These are phyloP conservation scores for Naegleria lovaniensis DNA, from an alignment of 208 protist species.

Conservation along the genomic window DNA sequence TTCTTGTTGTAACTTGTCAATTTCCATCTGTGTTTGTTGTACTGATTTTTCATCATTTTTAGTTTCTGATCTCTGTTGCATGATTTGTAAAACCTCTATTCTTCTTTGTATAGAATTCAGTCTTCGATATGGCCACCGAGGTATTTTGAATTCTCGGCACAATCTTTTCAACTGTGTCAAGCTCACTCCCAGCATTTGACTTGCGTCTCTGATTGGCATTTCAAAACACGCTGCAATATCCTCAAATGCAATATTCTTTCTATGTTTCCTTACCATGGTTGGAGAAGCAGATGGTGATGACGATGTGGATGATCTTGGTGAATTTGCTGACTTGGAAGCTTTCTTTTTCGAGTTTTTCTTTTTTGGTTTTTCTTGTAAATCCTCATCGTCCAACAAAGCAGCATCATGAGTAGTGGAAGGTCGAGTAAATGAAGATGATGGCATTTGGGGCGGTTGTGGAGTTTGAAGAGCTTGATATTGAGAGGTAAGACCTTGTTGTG, in stretches of 20 bases:
- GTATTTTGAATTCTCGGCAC: slow-evolving; percentile 17
- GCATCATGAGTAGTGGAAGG: background rate
- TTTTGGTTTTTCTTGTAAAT: background rate
- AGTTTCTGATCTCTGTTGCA: background rate
- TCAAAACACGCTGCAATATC: slow-evolving; percentile 23
- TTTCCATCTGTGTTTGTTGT: background rate
- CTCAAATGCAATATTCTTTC: background rate
- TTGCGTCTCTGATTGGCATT: slow-evolving; percentile 16
- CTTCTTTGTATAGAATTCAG: slow-evolving; percentile 16
- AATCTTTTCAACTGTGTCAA: slow-evolving; percentile 17
- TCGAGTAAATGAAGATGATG: background rate
- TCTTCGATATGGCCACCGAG: background rate
- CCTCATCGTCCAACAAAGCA: background rate
- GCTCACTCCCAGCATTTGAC: background rate
- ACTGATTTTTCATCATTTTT: background rate
- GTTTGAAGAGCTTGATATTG: no score
- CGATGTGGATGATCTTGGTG: background rate
- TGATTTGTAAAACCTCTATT: slow-evolving; percentile 14
- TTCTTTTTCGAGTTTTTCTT: background rate
- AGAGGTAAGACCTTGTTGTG: no score
- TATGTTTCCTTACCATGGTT: background rate
- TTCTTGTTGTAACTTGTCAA: slow-evolving; percentile 7
- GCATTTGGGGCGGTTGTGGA: background rate
- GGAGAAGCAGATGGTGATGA: background rate
- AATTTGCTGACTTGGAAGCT: background rate